A percentile compares a stretch with the other conserved stretches of the same genome.
These are phyloP conservation scores for Guadua angustifolia DNA, from an alignment of 176 grass and related monocot genomes.

Conservation along the genomic window DNA sequence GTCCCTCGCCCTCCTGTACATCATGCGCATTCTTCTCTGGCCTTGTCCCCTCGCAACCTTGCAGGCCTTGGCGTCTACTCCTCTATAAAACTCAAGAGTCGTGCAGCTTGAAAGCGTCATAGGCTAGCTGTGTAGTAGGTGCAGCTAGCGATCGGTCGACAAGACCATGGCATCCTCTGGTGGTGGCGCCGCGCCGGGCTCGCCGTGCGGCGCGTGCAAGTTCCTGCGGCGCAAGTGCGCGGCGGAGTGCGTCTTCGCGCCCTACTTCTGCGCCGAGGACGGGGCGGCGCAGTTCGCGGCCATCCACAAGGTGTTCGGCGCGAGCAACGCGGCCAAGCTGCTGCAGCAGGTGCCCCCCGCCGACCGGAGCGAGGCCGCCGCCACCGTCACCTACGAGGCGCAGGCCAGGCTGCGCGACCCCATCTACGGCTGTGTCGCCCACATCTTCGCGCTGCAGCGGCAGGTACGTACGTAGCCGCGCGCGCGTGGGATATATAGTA, in stretches of 20 bases:
- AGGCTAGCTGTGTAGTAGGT: neutral
- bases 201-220: conserved; percentile 95
- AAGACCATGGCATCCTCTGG: conserved; percentile 28
- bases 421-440: conserved; percentile 87
- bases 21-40: conserved; percentile 53
- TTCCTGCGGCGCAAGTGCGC: conserved; percentile 85
- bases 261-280: conserved; percentile 92
- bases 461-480: conserved; percentile 52
- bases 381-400: conserved; percentile 86
- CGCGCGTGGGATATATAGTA: too few relatives aligned
- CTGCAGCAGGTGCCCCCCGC: conserved; percentile 66
- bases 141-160: too few relatives aligned
- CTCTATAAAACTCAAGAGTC: conserved; percentile 42
- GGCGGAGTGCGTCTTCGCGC: conserved; percentile 87
- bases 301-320: conserved; percentile 96
- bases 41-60: conserved; percentile 48
- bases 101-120: neutral
- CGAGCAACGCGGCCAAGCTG: conserved; percentile 96
- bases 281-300: conserved; percentile 83
- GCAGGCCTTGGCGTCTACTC: conserved; percentile 28
- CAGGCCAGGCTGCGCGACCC: conserved; percentile 87
- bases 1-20: conserved; percentile 45
- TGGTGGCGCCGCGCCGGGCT: conserved; percentile 48
- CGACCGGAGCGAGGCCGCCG: conserved; percentile 83
- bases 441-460: conserved; percentile 94